Conservation (phyloP, 2,329 filamentous ascomycete species). For the Pseudogymnoascus sp. region DNA sequence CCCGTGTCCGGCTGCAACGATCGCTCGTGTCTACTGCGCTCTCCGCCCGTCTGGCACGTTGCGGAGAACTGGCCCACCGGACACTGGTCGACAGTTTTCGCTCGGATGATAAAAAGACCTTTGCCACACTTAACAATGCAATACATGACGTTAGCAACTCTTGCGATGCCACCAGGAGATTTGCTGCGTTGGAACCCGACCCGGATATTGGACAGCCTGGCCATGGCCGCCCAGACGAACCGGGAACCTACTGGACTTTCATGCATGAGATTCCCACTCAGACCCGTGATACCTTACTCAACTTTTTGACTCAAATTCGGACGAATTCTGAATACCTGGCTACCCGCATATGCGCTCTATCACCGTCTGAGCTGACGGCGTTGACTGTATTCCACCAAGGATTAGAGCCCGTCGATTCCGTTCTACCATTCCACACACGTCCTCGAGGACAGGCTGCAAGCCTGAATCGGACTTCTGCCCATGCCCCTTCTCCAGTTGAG, state of each 20-base stretch:
- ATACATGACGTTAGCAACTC: slow-evolving; percentile 72
- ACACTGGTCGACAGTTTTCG: slow-evolving; percentile 73
- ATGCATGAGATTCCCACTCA: slow-evolving; percentile 67
- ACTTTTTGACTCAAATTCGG: slow-evolving; percentile 73
- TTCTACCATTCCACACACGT: slow-evolving; percentile 60
- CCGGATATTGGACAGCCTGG: slow-evolving; percentile 44
- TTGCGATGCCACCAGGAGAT: slow-evolving; percentile 63
- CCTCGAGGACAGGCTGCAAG: slow-evolving; percentile 37
- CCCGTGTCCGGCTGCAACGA: slow-evolving; percentile 64
- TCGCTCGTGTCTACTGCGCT: slow-evolving; percentile 68
- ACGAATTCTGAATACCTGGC: slow-evolving; percentile 85
- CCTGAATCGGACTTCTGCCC: slow-evolving; percentile 37
- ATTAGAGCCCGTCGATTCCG: slow-evolving; percentile 74
- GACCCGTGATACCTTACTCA: slow-evolving; percentile 66
- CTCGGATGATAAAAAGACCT: slow-evolving; percentile 69
- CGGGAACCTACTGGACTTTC: slow-evolving; percentile 45
- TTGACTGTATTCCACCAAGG: slow-evolving; percentile 72
- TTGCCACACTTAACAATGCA: slow-evolving; percentile 66
- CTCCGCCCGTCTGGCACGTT: slow-evolving; percentile 65
- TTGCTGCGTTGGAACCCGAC: slow-evolving; percentile 64
- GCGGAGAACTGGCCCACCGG: slow-evolving; percentile 65
- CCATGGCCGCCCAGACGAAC: slow-evolving; percentile 30
- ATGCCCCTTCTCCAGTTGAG: slow-evolving; percentile 61
- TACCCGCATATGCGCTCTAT: slow-evolving; percentile 68
- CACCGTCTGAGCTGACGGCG: slow-evolving; percentile 65